These are phyloP conservation scores for Eustoma russellianum DNA, from an alignment of 257 asterid genomes.

Conservation along the genomic window DNA sequence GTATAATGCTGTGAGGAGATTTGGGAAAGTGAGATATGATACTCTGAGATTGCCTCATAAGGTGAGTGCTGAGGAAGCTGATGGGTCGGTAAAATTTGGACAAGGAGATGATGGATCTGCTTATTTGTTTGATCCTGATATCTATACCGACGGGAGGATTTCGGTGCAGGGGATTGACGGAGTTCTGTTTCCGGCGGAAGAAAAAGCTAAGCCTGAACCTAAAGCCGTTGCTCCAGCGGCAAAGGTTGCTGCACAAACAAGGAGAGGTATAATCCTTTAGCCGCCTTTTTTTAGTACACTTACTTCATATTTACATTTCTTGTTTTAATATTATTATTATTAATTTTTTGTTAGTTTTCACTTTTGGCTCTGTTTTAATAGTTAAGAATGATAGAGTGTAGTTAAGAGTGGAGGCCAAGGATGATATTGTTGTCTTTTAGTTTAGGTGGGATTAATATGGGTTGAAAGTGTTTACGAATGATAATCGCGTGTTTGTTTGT, in stretches of 20 bases:
- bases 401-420: too few relatives aligned
- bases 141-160: constrained; percentile 87
- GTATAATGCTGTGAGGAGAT: constrained; percentile 85
- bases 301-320: not conserved
- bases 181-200: constrained; percentile 68
- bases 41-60: constrained; percentile 79
- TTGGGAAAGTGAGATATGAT: constrained; percentile 76
- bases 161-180: constrained; percentile 93
- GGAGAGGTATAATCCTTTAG: constrained; percentile 47
- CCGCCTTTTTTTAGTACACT: not conserved
- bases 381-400: too few relatives aligned
- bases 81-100: constrained; percentile 85
- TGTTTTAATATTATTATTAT: too few relatives aligned
- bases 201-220: constrained; percentile 23
- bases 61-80: constrained; percentile 87
- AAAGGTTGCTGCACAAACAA: constrained; percentile 38
- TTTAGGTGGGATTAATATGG: not conserved
- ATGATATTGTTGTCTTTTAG: constrained; percentile 1
- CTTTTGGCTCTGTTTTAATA: too few relatives aligned
- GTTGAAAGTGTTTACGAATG: not conserved
- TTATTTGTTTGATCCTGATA: constrained; percentile 84
- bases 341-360: too few relatives aligned
- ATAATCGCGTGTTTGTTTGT: too few relatives aligned
- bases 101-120: constrained; percentile 63
- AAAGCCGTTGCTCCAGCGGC: constrained; percentile 40